These are phyloP conservation scores for Fusarium sp. DNA, from an alignment of 2,329 filamentous ascomycete species.

Conservation along the genomic window DNA sequence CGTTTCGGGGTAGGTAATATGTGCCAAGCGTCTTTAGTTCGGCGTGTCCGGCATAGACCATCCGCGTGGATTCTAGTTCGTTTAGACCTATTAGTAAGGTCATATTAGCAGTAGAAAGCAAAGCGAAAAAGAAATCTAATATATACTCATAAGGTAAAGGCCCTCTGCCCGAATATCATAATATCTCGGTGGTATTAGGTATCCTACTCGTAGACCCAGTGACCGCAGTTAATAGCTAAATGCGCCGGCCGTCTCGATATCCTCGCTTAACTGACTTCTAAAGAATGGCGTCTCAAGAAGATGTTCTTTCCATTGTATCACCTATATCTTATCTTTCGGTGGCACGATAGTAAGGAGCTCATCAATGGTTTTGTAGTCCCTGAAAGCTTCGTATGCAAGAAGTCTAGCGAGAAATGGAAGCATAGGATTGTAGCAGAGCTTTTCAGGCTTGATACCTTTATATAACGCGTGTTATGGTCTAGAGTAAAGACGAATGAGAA, in stretches of 20 bases:
- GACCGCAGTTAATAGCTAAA: not conserved
- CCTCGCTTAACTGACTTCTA: not conserved
- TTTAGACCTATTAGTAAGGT: not conserved
- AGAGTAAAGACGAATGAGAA: not conserved
- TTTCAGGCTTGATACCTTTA: not conserved
- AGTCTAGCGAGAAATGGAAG: not conserved
- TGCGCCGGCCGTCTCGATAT: not conserved
- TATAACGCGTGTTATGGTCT: not conserved
- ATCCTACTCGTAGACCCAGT: not conserved
- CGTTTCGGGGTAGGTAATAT: not conserved
- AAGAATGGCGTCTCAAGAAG: not conserved
- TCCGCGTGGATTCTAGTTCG: not conserved
- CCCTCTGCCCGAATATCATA: not conserved
- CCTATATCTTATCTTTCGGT: not conserved
- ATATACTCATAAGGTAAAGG: not conserved
- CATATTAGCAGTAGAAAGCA: not conserved
- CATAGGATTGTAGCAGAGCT: not conserved
- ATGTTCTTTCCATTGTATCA: not conserved
- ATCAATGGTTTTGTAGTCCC: not conserved
- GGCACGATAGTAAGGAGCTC: not conserved
- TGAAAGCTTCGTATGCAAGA: not conserved
- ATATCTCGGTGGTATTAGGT: not conserved
- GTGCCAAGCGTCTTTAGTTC: not conserved
- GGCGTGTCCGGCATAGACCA: not conserved
- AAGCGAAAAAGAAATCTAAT: not conserved